Evolutionary conservation across 495 filamentous ascomycete species (phyloP).

Genomic region (Xylaria scruposa): DNA sequence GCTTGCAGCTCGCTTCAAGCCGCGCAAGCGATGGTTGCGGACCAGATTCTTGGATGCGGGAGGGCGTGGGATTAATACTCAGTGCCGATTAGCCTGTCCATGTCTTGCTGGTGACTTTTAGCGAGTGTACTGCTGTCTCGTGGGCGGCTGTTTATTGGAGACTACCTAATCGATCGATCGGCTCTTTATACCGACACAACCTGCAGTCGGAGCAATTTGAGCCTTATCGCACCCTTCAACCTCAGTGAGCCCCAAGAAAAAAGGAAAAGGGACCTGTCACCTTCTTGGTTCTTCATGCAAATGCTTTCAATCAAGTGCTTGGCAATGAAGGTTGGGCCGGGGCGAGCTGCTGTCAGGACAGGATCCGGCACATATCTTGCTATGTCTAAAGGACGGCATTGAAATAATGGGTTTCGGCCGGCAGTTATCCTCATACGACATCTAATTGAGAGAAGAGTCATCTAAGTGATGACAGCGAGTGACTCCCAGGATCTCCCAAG

Average conservation of each 20-base stretch:
- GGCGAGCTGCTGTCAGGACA: neutral
- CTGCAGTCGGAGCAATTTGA: conserved; percentile 14
- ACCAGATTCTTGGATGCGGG: conserved; percentile 21
- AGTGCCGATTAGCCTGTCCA: conserved; percentile 19
- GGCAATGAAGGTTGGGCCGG: neutral
- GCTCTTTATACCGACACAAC: neutral
- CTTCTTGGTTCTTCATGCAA: neutral
- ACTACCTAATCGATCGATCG: conserved; percentile 10
- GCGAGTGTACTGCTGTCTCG: conserved; percentile 18
- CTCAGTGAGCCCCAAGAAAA: neutral
- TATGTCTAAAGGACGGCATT: neutral
- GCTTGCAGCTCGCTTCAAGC: conserved; percentile 19
- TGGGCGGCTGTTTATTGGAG: conserved; percentile 20
- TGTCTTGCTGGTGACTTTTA: neutral
- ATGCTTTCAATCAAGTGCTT: neutral
- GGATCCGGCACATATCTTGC: neutral
- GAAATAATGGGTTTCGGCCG: neutral
- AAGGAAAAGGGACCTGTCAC: neutral
- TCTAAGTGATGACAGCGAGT: neutral
- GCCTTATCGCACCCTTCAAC: neutral
- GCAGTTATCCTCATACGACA: neutral
- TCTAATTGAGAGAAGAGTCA: neutral
- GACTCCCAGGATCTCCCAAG: neutral
- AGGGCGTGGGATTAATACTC: conserved; percentile 4
- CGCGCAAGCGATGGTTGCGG: conserved; percentile 12